These are phyloP conservation scores for Geopyxis carbonaria DNA, from an alignment of 495 filamentous ascomycete species.

Conservation along the genomic window DNA sequence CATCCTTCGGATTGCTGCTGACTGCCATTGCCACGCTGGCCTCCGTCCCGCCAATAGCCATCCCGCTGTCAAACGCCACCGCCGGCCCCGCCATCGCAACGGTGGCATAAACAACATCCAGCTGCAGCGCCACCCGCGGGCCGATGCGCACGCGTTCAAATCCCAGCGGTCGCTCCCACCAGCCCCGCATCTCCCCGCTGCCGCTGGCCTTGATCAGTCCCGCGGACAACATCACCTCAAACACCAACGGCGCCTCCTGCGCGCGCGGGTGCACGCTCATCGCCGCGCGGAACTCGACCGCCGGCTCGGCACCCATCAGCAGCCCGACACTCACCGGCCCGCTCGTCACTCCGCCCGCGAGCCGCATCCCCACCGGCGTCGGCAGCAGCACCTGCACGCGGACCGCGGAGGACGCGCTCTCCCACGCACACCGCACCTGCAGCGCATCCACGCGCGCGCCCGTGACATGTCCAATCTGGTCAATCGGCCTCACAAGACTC, in stretches of 20 bases:
- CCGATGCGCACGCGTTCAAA: constrained; percentile 13
- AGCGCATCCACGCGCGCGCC: constrained; percentile 6
- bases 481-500: constrained; percentile 6
- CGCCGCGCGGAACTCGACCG: constrained; percentile 7
- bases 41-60: constrained; percentile 12
- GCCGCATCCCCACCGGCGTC: constrained; percentile 9
- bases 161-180: constrained; percentile 15
- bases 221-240: constrained; percentile 15
- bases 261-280: constrained; percentile 9
- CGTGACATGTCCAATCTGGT: constrained; percentile 8
- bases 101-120: constrained; percentile 12
- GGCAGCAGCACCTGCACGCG: constrained; percentile 15
- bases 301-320: constrained; percentile 10
- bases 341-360: constrained; percentile 3
- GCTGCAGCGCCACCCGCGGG: constrained; percentile 13
- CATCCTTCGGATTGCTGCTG: constrained; percentile 12
- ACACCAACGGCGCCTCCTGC: constrained; percentile 13
- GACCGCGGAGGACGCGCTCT: constrained; percentile 6
- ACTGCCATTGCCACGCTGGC: constrained; percentile 11
- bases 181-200: constrained; percentile 14
- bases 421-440: constrained; percentile 9
- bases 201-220: constrained; percentile 8
- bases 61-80: constrained; percentile 11
- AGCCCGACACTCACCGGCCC: constrained; percentile 13
- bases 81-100: background rate